A percentile compares a stretch with the other conserved stretches of the same genome.
Evolutionary conservation across 768 basidiomycete species (phyloP).

Genomic region (Tylopilus subfusipes): DNA sequence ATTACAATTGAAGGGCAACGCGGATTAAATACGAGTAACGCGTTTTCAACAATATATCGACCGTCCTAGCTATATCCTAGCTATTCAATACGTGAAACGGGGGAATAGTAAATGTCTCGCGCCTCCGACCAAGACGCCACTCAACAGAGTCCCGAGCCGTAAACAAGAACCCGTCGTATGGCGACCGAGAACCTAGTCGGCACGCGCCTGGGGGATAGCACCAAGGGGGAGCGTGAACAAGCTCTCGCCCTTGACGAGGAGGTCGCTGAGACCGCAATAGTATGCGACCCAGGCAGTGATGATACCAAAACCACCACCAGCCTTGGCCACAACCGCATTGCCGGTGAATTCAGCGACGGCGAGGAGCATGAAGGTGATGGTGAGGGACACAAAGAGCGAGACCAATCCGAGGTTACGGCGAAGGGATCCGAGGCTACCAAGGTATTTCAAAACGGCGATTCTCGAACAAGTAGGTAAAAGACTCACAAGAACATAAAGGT

Average conservation of each 20-base stretch:
- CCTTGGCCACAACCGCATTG: conserved; percentile 26
- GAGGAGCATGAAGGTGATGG: conserved; percentile 49
- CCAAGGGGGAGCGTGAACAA: conserved; percentile 44
- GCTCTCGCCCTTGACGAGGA: conserved; percentile 37
- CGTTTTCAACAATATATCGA: background rate
- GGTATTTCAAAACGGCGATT: background rate
- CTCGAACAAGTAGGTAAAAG: background rate
- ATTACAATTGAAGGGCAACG: background rate
- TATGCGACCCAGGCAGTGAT: conserved; percentile 46
- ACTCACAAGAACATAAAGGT: conserved; percentile 66
- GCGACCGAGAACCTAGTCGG: background rate
- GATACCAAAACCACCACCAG: conserved; percentile 45
- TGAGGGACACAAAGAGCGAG: conserved; percentile 50
- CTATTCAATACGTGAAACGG: conserved; percentile 4
- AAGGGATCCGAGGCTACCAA: conserved; percentile 43
- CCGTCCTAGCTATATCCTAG: background rate
- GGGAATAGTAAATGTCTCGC: conserved; percentile 4
- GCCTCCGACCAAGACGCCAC: background rate
- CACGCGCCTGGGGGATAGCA: conserved; percentile 8
- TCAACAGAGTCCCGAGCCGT: background rate
- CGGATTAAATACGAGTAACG: background rate
- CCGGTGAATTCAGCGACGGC: conserved; percentile 37
- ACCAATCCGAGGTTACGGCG: conserved; percentile 49
- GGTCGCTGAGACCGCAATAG: conserved; percentile 42
- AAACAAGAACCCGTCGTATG: background rate